Percentiles rank a stretch among this genome's conserved stretches.
Evolutionary conservation across 768 basidiomycete genomes (phyloP).

Genomic region (Neoboletus magnificus): DNA sequence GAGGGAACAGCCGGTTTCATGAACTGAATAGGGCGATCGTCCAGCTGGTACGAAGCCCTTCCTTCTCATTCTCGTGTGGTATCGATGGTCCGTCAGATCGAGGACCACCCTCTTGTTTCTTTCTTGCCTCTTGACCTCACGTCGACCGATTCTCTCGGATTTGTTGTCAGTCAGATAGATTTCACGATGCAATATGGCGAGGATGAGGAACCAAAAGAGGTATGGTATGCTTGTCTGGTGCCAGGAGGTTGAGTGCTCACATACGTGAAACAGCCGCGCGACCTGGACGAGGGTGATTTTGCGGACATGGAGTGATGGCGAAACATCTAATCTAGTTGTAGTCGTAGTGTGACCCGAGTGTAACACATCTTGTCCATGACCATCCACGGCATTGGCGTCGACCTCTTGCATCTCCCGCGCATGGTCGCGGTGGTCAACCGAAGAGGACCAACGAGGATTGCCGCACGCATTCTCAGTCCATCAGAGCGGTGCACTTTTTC

Average conservation of each 20-base stretch:
- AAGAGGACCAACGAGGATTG: constrained; percentile 44
- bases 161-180: constrained; percentile 92
- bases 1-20: constrained; percentile 84
- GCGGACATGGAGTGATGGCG: constrained; percentile 57
- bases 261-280: constrained; percentile 61
- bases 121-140: constrained; percentile 94
- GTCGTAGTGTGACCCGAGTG: not conserved
- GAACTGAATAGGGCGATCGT: constrained; percentile 94
- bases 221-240: constrained; percentile 29
- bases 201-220: constrained; percentile 96
- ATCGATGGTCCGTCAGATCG: constrained; percentile 59
- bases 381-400: constrained; percentile 74
- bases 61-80: not conserved
- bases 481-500: constrained; percentile 38
- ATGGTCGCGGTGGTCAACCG: constrained; percentile 53
- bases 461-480: constrained; percentile 60
- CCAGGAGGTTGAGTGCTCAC: constrained; percentile 3
- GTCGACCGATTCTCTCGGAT: constrained; percentile 83
- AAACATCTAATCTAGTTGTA: not conserved
- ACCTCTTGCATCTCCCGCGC: constrained; percentile 68
- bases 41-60: constrained; percentile 63
- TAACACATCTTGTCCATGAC: constrained; percentile 38
- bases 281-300: constrained; percentile 93
- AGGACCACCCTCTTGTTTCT: constrained; percentile 96
- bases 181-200: constrained; percentile 99